Percentiles rank a stretch among this genome's conserved stretches.
Conservation (phyloP, 129 eudicot genomes). For the Artemisia tridentata region DNA sequence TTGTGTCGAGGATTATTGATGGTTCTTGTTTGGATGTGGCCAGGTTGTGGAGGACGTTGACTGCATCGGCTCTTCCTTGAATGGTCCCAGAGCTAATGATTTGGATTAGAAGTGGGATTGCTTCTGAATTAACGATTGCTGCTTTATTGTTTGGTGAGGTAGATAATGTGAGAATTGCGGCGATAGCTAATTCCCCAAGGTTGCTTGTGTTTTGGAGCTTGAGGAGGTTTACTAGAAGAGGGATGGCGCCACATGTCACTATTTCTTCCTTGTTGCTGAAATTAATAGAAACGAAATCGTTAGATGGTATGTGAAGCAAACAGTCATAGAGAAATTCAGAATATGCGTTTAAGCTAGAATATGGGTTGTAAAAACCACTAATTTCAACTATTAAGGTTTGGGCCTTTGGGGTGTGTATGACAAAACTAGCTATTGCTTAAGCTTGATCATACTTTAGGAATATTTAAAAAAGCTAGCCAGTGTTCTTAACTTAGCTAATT, state of each 20-base stretch:
- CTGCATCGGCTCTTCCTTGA: conserved; percentile 77
- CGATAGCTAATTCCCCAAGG: conserved; percentile 69
- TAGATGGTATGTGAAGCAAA: neutral
- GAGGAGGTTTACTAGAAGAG: conserved; percentile 68
- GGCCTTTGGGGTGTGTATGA: too few relatives aligned
- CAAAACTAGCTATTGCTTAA: too few relatives aligned
- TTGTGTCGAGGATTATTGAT: conserved; percentile 40
- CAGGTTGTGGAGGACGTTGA: conserved; percentile 70
- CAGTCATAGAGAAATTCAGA: too few relatives aligned
- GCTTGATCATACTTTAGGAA: too few relatives aligned
- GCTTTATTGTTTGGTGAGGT: conserved; percentile 63
- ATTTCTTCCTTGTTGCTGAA: conserved; percentile 77
- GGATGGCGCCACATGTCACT: conserved; percentile 67
- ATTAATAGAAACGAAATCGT: conserved; percentile 1
- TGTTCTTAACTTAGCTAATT: too few relatives aligned
- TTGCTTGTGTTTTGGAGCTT: conserved; percentile 35
- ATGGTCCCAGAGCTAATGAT: conserved; percentile 57
- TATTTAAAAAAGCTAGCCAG: too few relatives aligned
- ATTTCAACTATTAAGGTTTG: too few relatives aligned
- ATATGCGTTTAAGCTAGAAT: too few relatives aligned
- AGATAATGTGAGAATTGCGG: conserved; percentile 71
- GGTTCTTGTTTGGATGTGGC: conserved; percentile 42
- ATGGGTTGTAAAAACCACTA: too few relatives aligned
- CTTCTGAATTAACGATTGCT: conserved; percentile 58
- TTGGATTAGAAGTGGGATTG: conserved; percentile 53